Evolutionary conservation across 345 rosid species (phyloP), one percentile per base, ranked within the genome.

Genomic region (Geranium rotundifolium): DNA sequence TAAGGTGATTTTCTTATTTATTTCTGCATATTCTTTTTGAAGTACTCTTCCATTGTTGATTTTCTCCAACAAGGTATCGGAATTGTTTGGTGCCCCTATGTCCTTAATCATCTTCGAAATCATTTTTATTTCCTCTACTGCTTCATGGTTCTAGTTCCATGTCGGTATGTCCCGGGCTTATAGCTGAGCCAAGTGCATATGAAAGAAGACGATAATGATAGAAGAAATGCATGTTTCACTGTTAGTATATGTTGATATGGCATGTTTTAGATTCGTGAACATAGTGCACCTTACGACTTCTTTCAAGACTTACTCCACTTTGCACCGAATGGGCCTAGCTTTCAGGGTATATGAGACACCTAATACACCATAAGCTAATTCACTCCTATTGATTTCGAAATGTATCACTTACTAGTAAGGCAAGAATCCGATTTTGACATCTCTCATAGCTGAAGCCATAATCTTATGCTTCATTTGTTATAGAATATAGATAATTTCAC

Each of bases 1-100:
- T 5, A 83, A 86, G 95, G 97, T 88, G 8, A 55, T 18, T 18
- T 55, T 13, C 20, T 6, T 18, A 55, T 17, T 29, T 29, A 59
- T 59, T 34, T 34, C 41, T 12, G 14, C 29, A 29, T 29, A 29
- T 59, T 16, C 41, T 34, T 16, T 55, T 55, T 55, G 19, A 17
- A 17, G n/a, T 17, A 19, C 17, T 17, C 8, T 55, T 55, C 7
- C 19, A 5, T 17, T 17, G 20, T 0, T 55, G 19, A 55, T 55
- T 55, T 55, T 17, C 9, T 55, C 9, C 1, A 13, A 55, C 19
- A n/a, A 55, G 20, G 17, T n/a, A 55, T 55, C 18, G n/a, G 10
- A 55, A 34, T 17, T 55, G 7, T 55, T n/a, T 18, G 20, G 57
- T 1, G 20, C 10, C 17, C 4, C n/a, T 5, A 55, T 13, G n/a